Evolutionary conservation across 305 asterid genomes (phyloP).

Genomic region (Plantago coronopus): DNA sequence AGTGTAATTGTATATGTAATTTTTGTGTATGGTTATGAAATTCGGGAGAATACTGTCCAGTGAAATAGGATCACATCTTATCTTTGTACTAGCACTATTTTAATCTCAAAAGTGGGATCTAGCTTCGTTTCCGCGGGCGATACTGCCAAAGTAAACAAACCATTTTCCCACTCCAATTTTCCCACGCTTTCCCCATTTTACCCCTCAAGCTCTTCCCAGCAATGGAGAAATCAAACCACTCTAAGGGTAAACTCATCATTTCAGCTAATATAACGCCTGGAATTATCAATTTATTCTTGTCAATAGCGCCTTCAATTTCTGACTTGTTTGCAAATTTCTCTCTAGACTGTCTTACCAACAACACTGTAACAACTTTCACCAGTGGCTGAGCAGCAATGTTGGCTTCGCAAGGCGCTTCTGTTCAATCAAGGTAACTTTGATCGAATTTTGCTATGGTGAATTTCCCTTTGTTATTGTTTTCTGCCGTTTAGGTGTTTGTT

Average conservation of each 20-base stretch:
- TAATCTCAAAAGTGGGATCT: neutral
- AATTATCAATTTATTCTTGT: no score
- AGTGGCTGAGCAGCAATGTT: slow-evolving; percentile 40
- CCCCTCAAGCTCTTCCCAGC: slow-evolving; percentile 11
- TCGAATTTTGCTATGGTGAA: neutral
- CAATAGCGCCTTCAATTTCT: slow-evolving; percentile 9
- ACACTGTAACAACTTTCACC: neutral
- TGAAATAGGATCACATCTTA: slow-evolving; percentile 18
- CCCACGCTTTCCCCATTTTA: slow-evolving; percentile 18
- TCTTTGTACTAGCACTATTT: neutral
- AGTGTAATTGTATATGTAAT: no score
- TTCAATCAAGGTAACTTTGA: slow-evolving; percentile 37
- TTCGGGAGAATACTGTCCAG: slow-evolving; percentile 2
- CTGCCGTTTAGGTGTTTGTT: neutral
- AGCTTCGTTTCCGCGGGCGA: slow-evolving; percentile 5
- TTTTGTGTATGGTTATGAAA: neutral
- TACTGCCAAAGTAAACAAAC: slow-evolving; percentile 9
- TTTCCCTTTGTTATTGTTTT: neutral
- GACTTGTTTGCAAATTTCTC: neutral
- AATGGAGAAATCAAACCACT: neutral
- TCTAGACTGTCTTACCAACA: neutral
- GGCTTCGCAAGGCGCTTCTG: slow-evolving; percentile 34
- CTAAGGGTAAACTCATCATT: slow-evolving; percentile 33
- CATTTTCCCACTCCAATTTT: slow-evolving; percentile 17
- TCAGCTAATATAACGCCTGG: no score